Conservation (phyloP, 2,329 filamentous ascomycete species). For the Cladosporium phlei region DNA sequence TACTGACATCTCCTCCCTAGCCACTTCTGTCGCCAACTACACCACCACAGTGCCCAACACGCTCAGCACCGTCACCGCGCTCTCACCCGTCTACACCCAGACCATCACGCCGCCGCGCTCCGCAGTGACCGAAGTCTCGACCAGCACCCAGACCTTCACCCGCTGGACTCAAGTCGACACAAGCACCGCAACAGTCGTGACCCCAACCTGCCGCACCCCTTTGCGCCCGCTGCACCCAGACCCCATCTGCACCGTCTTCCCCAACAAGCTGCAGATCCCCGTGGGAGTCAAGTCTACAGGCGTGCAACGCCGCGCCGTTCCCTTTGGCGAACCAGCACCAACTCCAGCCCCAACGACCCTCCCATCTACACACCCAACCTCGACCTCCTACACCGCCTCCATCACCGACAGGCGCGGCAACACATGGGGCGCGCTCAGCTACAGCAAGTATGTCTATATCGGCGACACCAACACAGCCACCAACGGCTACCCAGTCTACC, state of each 20-base stretch:
- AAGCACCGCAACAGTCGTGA: not conserved
- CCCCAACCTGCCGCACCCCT: slow-evolving; percentile 4
- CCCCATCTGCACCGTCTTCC: not conserved
- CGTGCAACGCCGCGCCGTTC: no score
- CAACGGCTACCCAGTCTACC: no score
- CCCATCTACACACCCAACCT: no score
- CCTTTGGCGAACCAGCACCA: no score
- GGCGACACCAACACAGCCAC: no score
- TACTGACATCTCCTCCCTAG: not conserved
- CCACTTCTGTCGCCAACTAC: not conserved
- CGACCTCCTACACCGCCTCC: no score
- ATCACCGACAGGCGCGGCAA: no score
- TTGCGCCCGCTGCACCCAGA: not conserved
- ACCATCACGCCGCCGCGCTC: not conserved
- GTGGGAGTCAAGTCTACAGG: no score
- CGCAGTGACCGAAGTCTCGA: not conserved
- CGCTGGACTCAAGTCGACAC: not conserved
- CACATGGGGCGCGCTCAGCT: no score
- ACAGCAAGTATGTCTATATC: no score
- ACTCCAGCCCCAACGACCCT: no score
- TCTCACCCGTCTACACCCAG: slow-evolving; percentile 15
- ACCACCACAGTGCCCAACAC: slow-evolving; percentile 16
- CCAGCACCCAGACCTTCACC: not conserved
- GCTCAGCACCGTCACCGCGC: slow-evolving; percentile 24
- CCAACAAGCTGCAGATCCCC: no score